Conservation (phyloP, 2,329 filamentous ascomycete genomes). For the Clonostachys chloroleuca region DNA sequence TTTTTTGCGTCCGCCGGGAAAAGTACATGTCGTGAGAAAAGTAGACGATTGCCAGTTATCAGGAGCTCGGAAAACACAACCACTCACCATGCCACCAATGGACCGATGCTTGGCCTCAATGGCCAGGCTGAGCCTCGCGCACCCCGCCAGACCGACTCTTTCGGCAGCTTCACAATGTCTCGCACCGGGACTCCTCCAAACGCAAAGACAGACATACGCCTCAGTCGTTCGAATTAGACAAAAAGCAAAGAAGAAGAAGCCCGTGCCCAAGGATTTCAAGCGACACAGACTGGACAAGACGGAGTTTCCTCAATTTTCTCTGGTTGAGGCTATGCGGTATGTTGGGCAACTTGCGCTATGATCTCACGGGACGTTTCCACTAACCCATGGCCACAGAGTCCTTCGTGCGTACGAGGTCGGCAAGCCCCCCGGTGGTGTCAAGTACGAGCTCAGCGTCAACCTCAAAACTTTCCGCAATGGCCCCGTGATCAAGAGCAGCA, state of each 20-base stretch:
- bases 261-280: conserved; percentile 59
- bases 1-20: too few relatives aligned
- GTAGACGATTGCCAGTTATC: too few relatives aligned
- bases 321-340: conserved; percentile 91
- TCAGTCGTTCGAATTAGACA: conserved; percentile 42
- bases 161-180: conserved; percentile 43
- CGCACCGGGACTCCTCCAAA: conserved; percentile 34
- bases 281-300: conserved; percentile 63
- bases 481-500: conserved; percentile 78
- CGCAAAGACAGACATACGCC: conserved; percentile 29
- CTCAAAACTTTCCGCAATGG: conserved; percentile 82
- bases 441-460: conserved; percentile 87
- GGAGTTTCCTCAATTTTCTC: conserved; percentile 63
- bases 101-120: conserved; percentile 50
- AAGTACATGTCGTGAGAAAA: too few relatives aligned
- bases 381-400: conserved; percentile 25
- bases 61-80: background rate
- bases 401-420: conserved; percentile 92
- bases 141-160: conserved; percentile 33
- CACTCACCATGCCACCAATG: conserved; percentile 23
- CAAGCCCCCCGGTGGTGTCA: conserved; percentile 63
- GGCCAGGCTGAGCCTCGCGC: conserved; percentile 42
- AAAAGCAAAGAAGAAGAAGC: conserved; percentile 49
- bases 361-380: background rate
- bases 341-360: conserved; percentile 8